Percentiles rank a stretch among this genome's conserved stretches.
phyloP scores from a whole-genome alignment of 2,329 filamentous ascomycete species.

The Penicillium sp. region DNA sequence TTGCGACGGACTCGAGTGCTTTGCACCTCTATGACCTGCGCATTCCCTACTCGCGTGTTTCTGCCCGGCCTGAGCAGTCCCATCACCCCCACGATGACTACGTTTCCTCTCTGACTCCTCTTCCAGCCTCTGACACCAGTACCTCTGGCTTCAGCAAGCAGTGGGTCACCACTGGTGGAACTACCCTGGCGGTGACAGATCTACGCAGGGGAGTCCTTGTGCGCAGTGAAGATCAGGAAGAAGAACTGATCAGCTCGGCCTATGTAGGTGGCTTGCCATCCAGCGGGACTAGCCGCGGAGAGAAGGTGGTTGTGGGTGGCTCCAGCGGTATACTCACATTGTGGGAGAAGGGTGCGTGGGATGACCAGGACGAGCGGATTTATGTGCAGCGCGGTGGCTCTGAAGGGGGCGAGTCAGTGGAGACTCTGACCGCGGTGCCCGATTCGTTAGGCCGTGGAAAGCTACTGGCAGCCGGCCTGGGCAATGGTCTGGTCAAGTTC shows the following conservation, averaged over 20 bases:
- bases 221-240: constrained; percentile 90
- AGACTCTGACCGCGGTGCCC: constrained; percentile 71
- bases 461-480: constrained; percentile 73
- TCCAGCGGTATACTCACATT: constrained; percentile 79
- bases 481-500: constrained; percentile 74
- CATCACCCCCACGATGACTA: constrained; percentile 90
- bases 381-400: constrained; percentile 64
- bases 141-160: constrained; percentile 90
- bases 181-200: constrained; percentile 86
- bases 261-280: constrained; percentile 75
- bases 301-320: constrained; percentile 73
- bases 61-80: constrained; percentile 69
- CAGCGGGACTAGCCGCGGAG: constrained; percentile 63
- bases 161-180: constrained; percentile 90
- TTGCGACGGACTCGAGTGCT: constrained; percentile 85
- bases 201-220: constrained; percentile 80
- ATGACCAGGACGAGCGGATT: constrained; percentile 88
- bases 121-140: constrained; percentile 74
- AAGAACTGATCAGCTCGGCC: constrained; percentile 78
- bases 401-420: constrained; percentile 72
- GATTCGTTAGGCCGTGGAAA: constrained; percentile 62
- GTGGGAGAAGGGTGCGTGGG: constrained; percentile 94
- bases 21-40: constrained; percentile 86
- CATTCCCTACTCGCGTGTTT: constrained; percentile 53
- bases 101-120: constrained; percentile 78